Base-by-base conservation (phyloP, 2,329 filamentous ascomycete genomes). In the Sporothrix mexicana region DNA sequence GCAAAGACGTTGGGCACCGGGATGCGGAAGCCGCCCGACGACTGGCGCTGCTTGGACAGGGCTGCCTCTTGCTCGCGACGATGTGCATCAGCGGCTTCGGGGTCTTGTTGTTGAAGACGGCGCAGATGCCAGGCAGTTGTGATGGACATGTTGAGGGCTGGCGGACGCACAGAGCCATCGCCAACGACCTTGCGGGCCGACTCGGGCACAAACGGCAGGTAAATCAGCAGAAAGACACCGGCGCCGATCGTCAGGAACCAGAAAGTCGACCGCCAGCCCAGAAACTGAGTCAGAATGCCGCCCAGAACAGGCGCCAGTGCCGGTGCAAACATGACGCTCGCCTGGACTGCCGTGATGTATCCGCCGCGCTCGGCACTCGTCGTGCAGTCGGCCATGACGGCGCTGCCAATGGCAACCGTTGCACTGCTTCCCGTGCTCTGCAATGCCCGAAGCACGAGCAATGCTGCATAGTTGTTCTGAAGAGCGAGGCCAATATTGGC, bases 351-450 rank as follows among this genome's bases (percentile, higher is more conserved):
- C 25, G 83, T 85, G 61, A 90, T 84, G 76, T 87, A 87, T 6
- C 82, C 80, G 17, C 88, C 88, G 69, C 90, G 82, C 77, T 92
- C 88, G 0, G 84, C 83, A 1, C 84, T 83, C 0, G 87, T 88
- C 0, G 85, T 84, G 10, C 73, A 69, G 74, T 76, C 75, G 0
- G 85, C 86, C 6, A 91, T 84, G 1, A 91, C 84, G 0, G 84
- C 89, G 53, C 75, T 78, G 6, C 77, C 77, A 25, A 92, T 82
- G 0, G 89, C 85, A 13, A 90, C 82, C 0, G 87, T 89, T 0
- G 85, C 85, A 70, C 84, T 86, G 75, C 83, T 86, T 0, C 88
- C 87, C 0, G 83, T 81, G 68, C 85, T 86, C 76, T 88, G 86
- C 25, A 88, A 62, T 71, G 82, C 82, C 0, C 87, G 80, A n/a